Evolutionary conservation across 139 green algal species (phyloP).

Genomic region (Yamagishiella unicocca): DNA sequence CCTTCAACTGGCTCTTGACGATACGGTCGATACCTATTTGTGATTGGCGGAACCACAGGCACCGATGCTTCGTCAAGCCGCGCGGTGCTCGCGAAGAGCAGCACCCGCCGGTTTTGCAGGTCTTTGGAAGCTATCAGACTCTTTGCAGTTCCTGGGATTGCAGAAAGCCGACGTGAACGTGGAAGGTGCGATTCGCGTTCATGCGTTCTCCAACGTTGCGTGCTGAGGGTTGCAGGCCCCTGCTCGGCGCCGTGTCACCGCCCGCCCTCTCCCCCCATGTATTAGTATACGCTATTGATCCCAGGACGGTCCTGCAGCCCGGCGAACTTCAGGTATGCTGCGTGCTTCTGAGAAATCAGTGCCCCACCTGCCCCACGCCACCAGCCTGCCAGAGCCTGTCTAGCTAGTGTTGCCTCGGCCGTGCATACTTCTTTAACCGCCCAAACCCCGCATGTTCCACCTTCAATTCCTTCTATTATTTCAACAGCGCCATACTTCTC

Average conservation of each 20-base stretch:
- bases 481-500: no score
- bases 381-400: no score
- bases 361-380: no score
- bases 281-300: slow-evolving; percentile 32
- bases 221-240: no score
- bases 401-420: no score
- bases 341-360: no score
- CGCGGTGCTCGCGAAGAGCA: neutral
- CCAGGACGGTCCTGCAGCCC: slow-evolving; percentile 10
- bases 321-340: slow-evolving; percentile 15
- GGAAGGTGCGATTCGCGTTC: slow-evolving; percentile 19
- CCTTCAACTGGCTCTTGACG: neutral
- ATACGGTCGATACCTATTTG: neutral
- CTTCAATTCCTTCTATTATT: no score
- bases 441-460: no score
- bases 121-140: slow-evolving; percentile 28
- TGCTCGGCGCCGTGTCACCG: neutral
- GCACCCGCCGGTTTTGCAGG: neutral
- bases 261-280: neutral
- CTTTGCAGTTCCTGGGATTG: neutral
- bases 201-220: no score
- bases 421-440: no score
- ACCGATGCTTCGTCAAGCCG: neutral
- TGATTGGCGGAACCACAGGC: no score
- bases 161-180: neutral